A percentile compares a stretch with the other conserved stretches of the same genome.
Conservation (phyloP, 345 rosid species). For the Syzygium jambos region DNA sequence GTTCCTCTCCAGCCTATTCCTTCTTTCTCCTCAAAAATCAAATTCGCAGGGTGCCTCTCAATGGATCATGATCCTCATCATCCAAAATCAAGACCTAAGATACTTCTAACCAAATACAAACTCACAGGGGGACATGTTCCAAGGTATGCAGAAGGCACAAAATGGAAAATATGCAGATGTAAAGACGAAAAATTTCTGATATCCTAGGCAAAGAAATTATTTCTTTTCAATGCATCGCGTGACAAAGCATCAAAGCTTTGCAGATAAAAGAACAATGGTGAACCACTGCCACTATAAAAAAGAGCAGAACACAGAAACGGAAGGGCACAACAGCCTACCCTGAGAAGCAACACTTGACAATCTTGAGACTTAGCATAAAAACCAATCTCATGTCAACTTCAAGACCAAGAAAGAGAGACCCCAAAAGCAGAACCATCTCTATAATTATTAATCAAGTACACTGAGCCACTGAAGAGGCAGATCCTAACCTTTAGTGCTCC, state of each 20-base stretch:
- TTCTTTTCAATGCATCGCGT: neutral
- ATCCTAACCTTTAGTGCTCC: constrained; percentile 26
- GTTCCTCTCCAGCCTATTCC: neutral
- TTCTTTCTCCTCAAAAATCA: neutral
- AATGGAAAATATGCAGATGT: neutral
- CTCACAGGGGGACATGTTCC: neutral
- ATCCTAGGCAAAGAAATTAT: neutral
- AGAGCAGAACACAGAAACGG: neutral
- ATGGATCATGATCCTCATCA: neutral
- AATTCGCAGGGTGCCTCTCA: neutral
- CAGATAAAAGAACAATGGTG: neutral
- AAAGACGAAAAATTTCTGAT: neutral
- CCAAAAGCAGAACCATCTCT: neutral
- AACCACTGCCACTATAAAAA: neutral
- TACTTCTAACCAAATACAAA: neutral
- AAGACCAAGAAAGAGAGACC: neutral
- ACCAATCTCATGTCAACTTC: neutral
- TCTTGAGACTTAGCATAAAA: neutral
- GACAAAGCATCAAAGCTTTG: neutral
- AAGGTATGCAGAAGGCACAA: neutral
- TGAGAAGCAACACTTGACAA: neutral
- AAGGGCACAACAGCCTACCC: neutral
- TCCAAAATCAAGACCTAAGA: neutral
- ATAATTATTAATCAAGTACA: neutral
- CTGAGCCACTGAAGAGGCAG: neutral